These are phyloP conservation scores for Haemoproteus tartakovskyi DNA, from an alignment of 169 alveolate species.

Conservation along the genomic window DNA sequence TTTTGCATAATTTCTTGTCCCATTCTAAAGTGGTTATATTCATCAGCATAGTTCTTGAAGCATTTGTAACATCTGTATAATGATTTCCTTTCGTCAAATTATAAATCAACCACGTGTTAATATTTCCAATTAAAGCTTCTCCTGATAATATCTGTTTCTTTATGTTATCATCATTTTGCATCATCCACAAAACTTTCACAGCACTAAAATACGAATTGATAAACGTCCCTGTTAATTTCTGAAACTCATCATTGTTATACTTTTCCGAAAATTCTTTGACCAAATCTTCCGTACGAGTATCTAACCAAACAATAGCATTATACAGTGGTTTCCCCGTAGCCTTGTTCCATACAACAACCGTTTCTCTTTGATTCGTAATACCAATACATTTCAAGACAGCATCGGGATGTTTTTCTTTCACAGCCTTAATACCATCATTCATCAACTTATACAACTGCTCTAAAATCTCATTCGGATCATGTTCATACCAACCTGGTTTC, in stretches of 20 bases:
- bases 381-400: conserved; percentile 77
- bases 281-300: conserved; percentile 82
- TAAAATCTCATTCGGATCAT: conserved; percentile 80
- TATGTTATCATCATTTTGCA: conserved; percentile 75
- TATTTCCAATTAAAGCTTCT: conserved; percentile 84
- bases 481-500: conserved; percentile 84
- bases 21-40: conserved; percentile 84
- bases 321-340: conserved; percentile 85
- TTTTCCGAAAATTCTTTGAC: conserved; percentile 70
- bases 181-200: conserved; percentile 78
- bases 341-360: conserved; percentile 86
- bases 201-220: conserved; percentile 89
- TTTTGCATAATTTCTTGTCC: conserved; percentile 82
- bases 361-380: conserved; percentile 86
- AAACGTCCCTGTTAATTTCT: conserved; percentile 87
- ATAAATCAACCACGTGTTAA: conserved; percentile 86
- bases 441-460: conserved; percentile 72
- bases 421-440: conserved; percentile 68
- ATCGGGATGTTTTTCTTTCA: conserved; percentile 54
- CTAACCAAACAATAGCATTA: conserved; percentile 94
- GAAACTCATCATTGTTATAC: conserved; percentile 73
- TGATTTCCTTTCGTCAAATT: conserved; percentile 77
- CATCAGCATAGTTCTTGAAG: conserved; percentile 90
- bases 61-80: conserved; percentile 92
- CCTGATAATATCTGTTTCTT: conserved; percentile 68